Evolutionary conservation across 345 rosid genomes (phyloP), one percentile per base, ranked within the genome.

Genomic region (Heritiera fomes): DNA sequence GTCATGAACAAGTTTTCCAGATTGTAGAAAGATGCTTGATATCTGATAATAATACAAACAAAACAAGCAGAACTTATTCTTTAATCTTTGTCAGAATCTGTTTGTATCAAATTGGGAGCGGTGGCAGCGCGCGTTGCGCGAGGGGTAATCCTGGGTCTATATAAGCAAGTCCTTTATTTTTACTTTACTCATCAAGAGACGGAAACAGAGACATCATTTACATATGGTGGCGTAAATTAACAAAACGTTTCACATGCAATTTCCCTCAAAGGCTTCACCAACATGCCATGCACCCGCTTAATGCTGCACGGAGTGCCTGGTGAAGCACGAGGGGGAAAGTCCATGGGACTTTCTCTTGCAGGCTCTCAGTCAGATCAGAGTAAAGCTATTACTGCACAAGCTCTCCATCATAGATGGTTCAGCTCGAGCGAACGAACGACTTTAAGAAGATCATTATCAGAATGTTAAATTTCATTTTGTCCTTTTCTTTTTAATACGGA

Each of bases 41-140:
- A 50, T 71, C 41, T 15, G 58, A 53, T 53, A 53, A 53, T 71
- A 14, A 49, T 50, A 10, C 55, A 43, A 15, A 52, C 58, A 52
- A 71, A 71, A 14, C 13, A 71, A 50, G 23, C 74, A 71, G 60
- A 71, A 71, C 59, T 71, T 71, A 71, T 71, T 71, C 59, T 71
- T 71, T 70, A 70, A 49, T 30, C 58, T 53, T 28, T 70, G 7
- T 28, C 58, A 53, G 58, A 15, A 53, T 53, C 58, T 53, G 58
- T 53, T 53, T 49, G 59, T 71, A 49, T 71, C 59, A 14, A 49
- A 14, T 49, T 50, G 75, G 60, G 58, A 20, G 15, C 1, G n/a
- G 1, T 49, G 28, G 28, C 28, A 23, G 28, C 28, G 28, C 28
- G 28, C 28, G 28, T 23, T 23, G 28, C 28, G 28, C 28, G 28